Conservation (phyloP, 2,329 filamentous ascomycete genomes). For the Microcyclospora pomicola region DNA sequence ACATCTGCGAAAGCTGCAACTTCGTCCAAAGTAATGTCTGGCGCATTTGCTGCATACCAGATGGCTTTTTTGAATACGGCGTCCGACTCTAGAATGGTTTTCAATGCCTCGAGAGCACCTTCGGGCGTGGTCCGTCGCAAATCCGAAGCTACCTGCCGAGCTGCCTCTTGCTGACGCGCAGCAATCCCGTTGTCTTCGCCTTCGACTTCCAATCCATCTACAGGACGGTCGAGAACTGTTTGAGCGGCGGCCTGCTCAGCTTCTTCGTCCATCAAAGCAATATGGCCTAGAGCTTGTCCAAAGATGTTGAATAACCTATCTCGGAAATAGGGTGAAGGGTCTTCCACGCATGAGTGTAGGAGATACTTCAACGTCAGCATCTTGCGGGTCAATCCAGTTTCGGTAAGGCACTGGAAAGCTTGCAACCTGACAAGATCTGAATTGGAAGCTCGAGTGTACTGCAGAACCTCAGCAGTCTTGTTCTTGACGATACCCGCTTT, state of each 20-base stretch:
- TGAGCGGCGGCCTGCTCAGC: slow-evolving; percentile 17
- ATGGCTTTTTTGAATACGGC: slow-evolving; percentile 38
- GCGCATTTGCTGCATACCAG: slow-evolving; percentile 42
- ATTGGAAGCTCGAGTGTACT: slow-evolving; percentile 46
- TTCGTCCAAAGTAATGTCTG: slow-evolving; percentile 37
- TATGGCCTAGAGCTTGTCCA: slow-evolving; percentile 41
- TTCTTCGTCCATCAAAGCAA: slow-evolving; percentile 42
- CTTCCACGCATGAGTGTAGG: slow-evolving; percentile 41
- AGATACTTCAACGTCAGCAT: slow-evolving; percentile 42
- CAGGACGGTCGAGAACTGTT: slow-evolving; percentile 8
- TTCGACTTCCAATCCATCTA: slow-evolving; percentile 41
- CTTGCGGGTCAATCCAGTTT: slow-evolving; percentile 39
- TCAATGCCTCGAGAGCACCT: slow-evolving; percentile 44
- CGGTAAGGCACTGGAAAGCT: slow-evolving; percentile 44
- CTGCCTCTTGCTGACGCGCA: slow-evolving; percentile 39
- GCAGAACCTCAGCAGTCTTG: slow-evolving; percentile 43
- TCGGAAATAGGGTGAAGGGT: slow-evolving; percentile 45
- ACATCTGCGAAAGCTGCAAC: slow-evolving; percentile 44
- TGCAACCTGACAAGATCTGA: slow-evolving; percentile 46
- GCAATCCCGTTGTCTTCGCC: slow-evolving; percentile 36
- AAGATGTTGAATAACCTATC: slow-evolving; percentile 39
- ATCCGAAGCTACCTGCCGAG: slow-evolving; percentile 25
- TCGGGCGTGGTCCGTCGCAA: slow-evolving; percentile 32
- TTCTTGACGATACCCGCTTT: slow-evolving; percentile 39
- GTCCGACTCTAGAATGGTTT: slow-evolving; percentile 37